These are phyloP conservation scores for Beauveria medogensis DNA, from an alignment of 2,329 filamentous ascomycete genomes.

Conservation along the genomic window DNA sequence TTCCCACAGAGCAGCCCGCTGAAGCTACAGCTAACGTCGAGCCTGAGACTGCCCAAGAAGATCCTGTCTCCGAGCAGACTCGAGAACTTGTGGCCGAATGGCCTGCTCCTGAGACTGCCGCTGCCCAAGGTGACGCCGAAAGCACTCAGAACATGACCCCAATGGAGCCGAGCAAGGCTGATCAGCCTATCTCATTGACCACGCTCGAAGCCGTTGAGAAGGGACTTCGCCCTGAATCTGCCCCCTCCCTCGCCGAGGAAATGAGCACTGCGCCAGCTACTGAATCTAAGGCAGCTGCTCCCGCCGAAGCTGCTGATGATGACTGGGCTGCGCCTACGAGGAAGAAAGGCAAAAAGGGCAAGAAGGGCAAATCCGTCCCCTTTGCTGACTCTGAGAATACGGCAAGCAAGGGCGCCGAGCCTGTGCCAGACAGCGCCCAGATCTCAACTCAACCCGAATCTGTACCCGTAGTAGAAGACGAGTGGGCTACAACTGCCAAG, in stretches of 20 bases:
- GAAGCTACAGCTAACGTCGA: not conserved
- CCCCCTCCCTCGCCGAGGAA: not conserved
- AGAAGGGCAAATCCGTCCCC: constrained; percentile 11
- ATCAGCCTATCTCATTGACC: not conserved
- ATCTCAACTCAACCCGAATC: not conserved
- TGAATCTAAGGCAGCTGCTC: not conserved
- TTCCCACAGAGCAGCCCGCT: not conserved
- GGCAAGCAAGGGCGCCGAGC: not conserved
- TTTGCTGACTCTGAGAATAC: constrained; percentile 1
- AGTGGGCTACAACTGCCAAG: not conserved
- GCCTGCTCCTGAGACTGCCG: not conserved
- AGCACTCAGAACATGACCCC: constrained; percentile 10
- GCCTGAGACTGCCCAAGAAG: not conserved
- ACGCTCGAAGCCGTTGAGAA: not conserved
- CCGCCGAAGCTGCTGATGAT: constrained; percentile 9
- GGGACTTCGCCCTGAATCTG: not conserved
- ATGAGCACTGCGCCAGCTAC: not conserved
- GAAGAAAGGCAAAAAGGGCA: constrained; percentile 33
- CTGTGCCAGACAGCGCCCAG: not conserved
- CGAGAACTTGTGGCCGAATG: not conserved
- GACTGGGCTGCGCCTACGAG: constrained; percentile 13
- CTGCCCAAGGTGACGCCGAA: constrained; percentile 20
- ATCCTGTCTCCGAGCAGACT: not conserved
- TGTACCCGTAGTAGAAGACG: not conserved
- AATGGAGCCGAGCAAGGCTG: constrained; percentile 27